Conservation (phyloP, 768 basidiomycete genomes). For the Mycena haematopus region DNA sequence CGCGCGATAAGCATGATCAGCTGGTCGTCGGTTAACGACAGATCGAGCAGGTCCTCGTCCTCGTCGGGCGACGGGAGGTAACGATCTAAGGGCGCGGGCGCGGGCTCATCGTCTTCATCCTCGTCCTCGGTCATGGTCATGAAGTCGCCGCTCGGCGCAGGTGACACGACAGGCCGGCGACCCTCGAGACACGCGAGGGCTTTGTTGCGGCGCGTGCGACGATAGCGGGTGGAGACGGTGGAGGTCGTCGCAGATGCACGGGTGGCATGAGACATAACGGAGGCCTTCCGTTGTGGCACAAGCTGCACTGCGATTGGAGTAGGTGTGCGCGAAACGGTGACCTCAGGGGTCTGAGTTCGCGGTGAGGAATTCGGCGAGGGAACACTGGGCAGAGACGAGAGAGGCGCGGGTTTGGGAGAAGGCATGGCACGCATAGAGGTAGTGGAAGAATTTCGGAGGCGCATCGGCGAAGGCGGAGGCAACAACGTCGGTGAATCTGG, state of each 20-base stretch:
- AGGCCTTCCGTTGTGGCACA: slow-evolving; percentile 21
- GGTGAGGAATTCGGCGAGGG: slow-evolving; percentile 9
- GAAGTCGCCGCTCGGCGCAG: slow-evolving; percentile 42
- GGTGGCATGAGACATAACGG: slow-evolving; percentile 17
- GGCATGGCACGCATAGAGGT: slow-evolving; percentile 22
- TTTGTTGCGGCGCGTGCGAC: slow-evolving; percentile 46
- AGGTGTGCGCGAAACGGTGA: slow-evolving; percentile 10
- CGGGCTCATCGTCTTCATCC: slow-evolving; percentile 35
- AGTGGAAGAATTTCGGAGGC: slow-evolving; percentile 18
- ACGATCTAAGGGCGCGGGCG: slow-evolving; percentile 23
- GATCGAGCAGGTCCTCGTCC: slow-evolving; percentile 18
- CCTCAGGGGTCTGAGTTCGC: not conserved
- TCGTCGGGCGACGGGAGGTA: not conserved
- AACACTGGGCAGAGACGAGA: slow-evolving; percentile 15
- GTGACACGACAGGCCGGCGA: slow-evolving; percentile 30
- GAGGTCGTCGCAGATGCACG: slow-evolving; percentile 22
- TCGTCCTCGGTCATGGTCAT: slow-evolving; percentile 61
- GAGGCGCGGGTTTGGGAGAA: slow-evolving; percentile 24
- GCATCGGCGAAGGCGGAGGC: slow-evolving; percentile 16
- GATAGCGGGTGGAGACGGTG: slow-evolving; percentile 34
- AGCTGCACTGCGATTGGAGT: slow-evolving; percentile 8
- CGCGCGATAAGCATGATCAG: slow-evolving; percentile 25
- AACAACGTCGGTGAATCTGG: slow-evolving; percentile 9
- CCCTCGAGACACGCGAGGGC: slow-evolving; percentile 59
- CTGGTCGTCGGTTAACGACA: slow-evolving; percentile 21